Evolutionary conservation across 78 protist genomes (phyloP), one percentile per base, ranked within the genome.

Genomic region (Diacronema lutheri): DNA sequence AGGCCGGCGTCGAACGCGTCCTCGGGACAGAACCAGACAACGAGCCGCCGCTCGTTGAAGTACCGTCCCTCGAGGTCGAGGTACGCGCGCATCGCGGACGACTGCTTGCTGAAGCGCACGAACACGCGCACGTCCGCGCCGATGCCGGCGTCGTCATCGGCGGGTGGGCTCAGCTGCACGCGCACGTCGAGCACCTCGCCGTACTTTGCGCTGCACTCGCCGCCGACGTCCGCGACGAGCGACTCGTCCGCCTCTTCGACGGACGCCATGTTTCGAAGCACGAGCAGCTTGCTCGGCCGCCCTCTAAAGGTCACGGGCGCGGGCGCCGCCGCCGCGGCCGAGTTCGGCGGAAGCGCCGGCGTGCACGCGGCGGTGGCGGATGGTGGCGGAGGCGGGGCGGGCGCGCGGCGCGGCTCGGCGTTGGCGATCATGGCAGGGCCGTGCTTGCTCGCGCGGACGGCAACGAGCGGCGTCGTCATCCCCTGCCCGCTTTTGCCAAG

Each of bases 1-100:
- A 9, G 16, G 50, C 50, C 50, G 16, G 50, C 50, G 16, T 44
- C 50, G 50, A 44, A 44, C 16, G 50, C 50, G 50, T 44, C 50
- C 50, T 44, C 50, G 16, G 50, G 7, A 7, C 7, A 44, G 7
- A 44, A 44, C 50, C 50, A 44, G 7, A 7, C 50, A 3, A 44
- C 50, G 50, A 44, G 50, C 50, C 7, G 16, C 16, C 50, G 50
- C 7, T 7, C 50, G 50, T 56, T 4, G 12, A 64, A 64, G 79
- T 29, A 71, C 16, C 79, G 46, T 14, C 79, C 79, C 21, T 71
- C 79, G 9, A 71, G 79, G 26, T 25, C 79, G 57, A 71, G 41
- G 79, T 71, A 71, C n/a, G 79, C 79, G 58, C 41, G 40, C 79
- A 71, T 71, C 35, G 79, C 79, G 58, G 57, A 56, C 9, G 58